A percentile compares a stretch with the other conserved stretches of the same genome.
Conservation (phyloP, 2,329 filamentous ascomycete genomes). For the Xylariaceae sp. region DNA sequence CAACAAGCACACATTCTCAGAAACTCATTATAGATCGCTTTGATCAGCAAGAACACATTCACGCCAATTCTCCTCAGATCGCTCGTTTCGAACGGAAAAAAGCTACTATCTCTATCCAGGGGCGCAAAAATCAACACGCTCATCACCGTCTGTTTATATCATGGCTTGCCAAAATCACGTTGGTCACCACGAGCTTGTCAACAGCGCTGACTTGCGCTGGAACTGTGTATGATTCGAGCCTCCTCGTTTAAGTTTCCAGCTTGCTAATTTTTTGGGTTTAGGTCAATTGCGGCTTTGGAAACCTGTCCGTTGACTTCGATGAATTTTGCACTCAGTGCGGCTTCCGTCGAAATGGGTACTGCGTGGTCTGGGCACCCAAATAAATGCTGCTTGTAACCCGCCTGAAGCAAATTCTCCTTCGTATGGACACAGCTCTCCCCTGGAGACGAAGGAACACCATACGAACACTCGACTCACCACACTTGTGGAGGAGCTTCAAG, state of each 20-base stretch:
- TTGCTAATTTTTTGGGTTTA: conserved; percentile 14
- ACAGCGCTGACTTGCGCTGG: conserved; percentile 17
- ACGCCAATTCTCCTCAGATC: no score
- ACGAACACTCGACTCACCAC: not conserved
- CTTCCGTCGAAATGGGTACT: conserved; percentile 1
- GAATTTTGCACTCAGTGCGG: conserved; percentile 6
- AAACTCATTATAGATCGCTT: no score
- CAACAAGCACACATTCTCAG: no score
- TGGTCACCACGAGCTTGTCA: not conserved
- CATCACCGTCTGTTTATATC: not conserved
- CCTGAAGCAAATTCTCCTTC: not conserved
- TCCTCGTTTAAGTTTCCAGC: not conserved
- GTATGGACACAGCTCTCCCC: not conserved
- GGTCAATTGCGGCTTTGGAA: conserved; percentile 16
- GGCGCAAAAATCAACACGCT: not conserved
- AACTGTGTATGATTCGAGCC: conserved; percentile 19
- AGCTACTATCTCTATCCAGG: no score
- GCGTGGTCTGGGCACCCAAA: conserved; percentile 10
- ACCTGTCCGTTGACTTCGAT: conserved; percentile 19
- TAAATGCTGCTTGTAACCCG: not conserved
- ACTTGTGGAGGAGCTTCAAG: not conserved
- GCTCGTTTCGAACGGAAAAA: no score
- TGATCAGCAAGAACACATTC: no score
- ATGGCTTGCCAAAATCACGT: not conserved
- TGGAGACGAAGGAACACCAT: not conserved